Conservation (phyloP, 2,329 filamentous ascomycete species). For the Stemphylium lycopersici region DNA sequence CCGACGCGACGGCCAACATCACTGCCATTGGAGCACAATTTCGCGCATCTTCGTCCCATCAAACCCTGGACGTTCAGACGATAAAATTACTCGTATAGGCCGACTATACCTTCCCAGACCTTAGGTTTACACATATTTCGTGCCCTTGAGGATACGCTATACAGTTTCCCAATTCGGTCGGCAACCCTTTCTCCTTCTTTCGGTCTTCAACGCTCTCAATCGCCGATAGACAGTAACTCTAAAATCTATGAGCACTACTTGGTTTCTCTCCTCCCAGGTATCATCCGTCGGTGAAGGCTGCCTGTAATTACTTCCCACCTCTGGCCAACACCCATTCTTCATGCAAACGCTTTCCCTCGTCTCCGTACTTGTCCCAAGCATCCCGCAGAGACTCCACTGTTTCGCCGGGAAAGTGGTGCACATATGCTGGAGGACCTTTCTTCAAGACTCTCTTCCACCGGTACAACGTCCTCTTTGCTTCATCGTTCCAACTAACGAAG, state of each 20-base stretch:
- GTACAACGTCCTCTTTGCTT: conserved; percentile 5
- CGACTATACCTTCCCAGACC: too few species aligned
- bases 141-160: too few species aligned
- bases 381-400: conserved; percentile 1
- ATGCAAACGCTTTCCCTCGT: conserved; percentile 2
- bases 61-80: too few species aligned
- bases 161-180: too few species aligned
- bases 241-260: neutral
- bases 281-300: too few species aligned
- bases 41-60: too few species aligned
- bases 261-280: neutral
- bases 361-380: conserved; percentile 1
- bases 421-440: conserved; percentile 1
- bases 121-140: too few species aligned
- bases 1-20: too few species aligned
- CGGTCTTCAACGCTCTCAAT: neutral
- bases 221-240: neutral
- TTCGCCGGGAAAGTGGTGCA: conserved; percentile 7
- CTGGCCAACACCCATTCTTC: neutral
- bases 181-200: too few species aligned
- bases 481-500: conserved; percentile 7
- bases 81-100: too few species aligned
- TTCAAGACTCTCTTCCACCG: conserved; percentile 5
- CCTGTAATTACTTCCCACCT: neutral
- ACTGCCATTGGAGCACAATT: too few species aligned